Percentiles rank a stretch among this genome's conserved stretches.
Evolutionary conservation across 257 asterid genomes (phyloP).

Genomic region (Solanum ossicruentum): DNA sequence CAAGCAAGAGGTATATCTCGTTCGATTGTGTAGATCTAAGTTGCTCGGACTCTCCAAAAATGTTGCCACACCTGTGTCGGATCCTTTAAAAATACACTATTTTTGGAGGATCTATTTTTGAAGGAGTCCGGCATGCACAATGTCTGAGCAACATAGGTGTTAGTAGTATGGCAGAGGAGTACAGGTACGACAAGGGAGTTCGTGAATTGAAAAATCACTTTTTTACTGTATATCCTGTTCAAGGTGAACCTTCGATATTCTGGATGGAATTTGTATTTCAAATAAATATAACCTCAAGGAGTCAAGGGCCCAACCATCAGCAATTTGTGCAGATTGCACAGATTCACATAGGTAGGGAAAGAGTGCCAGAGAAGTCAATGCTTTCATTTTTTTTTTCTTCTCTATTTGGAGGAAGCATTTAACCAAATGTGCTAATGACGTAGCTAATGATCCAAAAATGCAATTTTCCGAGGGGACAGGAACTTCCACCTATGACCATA

Average conservation of each 20-base stretch:
- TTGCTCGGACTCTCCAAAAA: no score
- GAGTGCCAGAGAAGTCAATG: background rate
- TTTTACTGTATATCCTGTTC: no score
- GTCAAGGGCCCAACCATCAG: background rate
- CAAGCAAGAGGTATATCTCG: background rate
- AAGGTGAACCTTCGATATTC: no score
- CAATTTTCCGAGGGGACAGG: background rate
- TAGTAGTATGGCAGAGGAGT: background rate
- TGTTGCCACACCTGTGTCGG: no score
- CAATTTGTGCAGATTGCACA: background rate
- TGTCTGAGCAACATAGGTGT: no score
- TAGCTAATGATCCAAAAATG: background rate
- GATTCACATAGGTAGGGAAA: background rate
- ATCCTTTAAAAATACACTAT: no score
- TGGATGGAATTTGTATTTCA: background rate
- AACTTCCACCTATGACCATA: background rate
- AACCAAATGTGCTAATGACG: background rate
- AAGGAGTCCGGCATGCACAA: no score
- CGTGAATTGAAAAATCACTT: background rate
- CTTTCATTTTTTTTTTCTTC: background rate
- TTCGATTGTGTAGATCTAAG: background rate
- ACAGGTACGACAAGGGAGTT: background rate
- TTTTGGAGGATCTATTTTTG: no score
- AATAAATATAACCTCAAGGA: background rate
- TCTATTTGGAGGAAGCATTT: background rate